Evolutionary conservation across 768 basidiomycete species (phyloP).

Genomic region (Fomitopsis serialis): DNA sequence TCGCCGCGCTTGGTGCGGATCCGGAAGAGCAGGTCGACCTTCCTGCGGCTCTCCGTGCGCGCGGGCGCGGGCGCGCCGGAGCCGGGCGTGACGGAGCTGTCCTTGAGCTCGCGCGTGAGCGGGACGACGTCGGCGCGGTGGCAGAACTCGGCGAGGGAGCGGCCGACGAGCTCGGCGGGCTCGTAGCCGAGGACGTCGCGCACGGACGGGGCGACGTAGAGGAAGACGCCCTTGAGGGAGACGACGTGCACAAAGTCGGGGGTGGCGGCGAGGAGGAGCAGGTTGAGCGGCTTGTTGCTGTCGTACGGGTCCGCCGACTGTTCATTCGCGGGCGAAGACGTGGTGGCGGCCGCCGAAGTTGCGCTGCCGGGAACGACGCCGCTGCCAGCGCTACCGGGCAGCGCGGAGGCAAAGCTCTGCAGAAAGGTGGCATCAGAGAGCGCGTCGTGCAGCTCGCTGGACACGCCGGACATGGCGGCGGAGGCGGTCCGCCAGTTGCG

Average conservation of each 20-base stretch:
- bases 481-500: slow-evolving; percentile 29
- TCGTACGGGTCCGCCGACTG: slow-evolving; percentile 25
- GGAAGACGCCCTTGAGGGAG: slow-evolving; percentile 86
- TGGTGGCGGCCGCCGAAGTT: slow-evolving; percentile 1
- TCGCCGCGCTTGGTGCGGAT: slow-evolving; percentile 58
- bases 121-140: slow-evolving; percentile 89
- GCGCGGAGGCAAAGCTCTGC: slow-evolving; percentile 33
- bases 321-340: slow-evolving; percentile 10
- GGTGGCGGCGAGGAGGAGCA: slow-evolving; percentile 53
- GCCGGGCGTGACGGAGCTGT: slow-evolving; percentile 36
- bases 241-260: slow-evolving; percentile 89
- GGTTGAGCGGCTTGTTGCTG: slow-evolving; percentile 44
- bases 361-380: slow-evolving; percentile 7
- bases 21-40: slow-evolving; percentile 83
- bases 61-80: slow-evolving; percentile 12
- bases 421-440: slow-evolving; percentile 44
- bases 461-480: slow-evolving; percentile 33
- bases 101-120: slow-evolving; percentile 88
- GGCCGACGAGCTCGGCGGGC: slow-evolving; percentile 77
- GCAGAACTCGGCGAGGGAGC: slow-evolving; percentile 73
- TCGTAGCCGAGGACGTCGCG: slow-evolving; percentile 79
- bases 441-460: slow-evolving; percentile 47
- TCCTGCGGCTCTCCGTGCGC: slow-evolving; percentile 31
- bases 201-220: slow-evolving; percentile 87
- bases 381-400: slow-evolving; percentile 3